Evolutionary conservation across 2,329 filamentous ascomycete species (phyloP).

Genomic region (Claviceps sp.): DNA sequence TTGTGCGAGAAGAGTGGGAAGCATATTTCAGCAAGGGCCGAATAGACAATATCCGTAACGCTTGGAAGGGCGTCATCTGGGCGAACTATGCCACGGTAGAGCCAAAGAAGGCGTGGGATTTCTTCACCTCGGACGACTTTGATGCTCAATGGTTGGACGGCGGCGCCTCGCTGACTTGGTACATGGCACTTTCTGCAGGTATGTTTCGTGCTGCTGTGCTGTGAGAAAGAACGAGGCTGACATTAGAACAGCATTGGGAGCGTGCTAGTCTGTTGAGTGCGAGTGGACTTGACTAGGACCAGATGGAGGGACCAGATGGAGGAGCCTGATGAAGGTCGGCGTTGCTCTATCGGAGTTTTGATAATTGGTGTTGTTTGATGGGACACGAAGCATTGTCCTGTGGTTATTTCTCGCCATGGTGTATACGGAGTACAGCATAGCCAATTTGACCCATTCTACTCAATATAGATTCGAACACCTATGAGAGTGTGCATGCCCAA

Average conservation of each 20-base stretch:
- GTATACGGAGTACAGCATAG: too few relatives aligned
- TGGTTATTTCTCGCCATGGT: too few relatives aligned
- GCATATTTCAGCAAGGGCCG: conserved; percentile 59
- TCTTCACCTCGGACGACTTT: conserved; percentile 57
- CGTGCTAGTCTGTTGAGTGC: background rate
- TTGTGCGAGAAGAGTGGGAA: conserved; percentile 75
- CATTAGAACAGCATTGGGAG: conserved; percentile 4
- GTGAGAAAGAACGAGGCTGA: background rate
- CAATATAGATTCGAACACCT: too few relatives aligned
- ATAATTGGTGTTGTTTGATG: too few relatives aligned
- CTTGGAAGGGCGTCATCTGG: conserved; percentile 77
- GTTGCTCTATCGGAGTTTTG: too few relatives aligned
- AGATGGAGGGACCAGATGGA: background rate
- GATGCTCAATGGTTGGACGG: conserved; percentile 61
- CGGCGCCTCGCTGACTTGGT: conserved; percentile 75
- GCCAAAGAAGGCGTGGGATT: conserved; percentile 54
- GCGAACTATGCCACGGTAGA: conserved; percentile 72
- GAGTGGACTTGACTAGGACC: background rate
- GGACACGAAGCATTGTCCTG: too few relatives aligned
- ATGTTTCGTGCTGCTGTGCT: conserved; percentile 10
- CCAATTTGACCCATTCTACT: too few relatives aligned
- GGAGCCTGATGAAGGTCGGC: too few relatives aligned
- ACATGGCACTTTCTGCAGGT: conserved; percentile 66
- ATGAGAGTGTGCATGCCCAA: too few relatives aligned
- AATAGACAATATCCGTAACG: conserved; percentile 51